Evolutionary conservation across 2,329 filamentous ascomycete genomes (phyloP).

Genomic region (Fusarium sp.): DNA sequence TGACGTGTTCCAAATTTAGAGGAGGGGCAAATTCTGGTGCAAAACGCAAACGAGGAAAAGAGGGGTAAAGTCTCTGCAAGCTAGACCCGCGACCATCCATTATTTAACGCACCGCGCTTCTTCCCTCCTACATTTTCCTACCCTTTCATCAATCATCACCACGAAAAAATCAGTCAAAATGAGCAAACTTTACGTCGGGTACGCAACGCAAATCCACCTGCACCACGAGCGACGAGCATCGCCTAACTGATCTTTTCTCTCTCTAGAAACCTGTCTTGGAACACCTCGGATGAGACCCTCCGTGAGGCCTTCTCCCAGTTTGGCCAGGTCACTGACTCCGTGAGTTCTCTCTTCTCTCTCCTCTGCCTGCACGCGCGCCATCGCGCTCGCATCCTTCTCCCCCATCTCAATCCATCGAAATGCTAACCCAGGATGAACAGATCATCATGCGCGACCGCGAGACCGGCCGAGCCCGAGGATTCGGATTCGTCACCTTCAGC

Average conservation of each 20-base stretch:
- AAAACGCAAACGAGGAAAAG: not conserved
- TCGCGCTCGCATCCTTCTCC: not conserved
- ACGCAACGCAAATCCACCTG: not conserved
- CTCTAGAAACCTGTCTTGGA: conserved; percentile 5
- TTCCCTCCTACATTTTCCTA: not conserved
- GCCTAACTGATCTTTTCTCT: not conserved
- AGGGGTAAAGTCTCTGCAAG: not conserved
- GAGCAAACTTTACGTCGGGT: not conserved
- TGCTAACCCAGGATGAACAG: not conserved
- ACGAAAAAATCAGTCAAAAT: not conserved
- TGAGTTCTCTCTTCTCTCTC: not conserved
- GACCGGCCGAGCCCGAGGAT: conserved; percentile 24
- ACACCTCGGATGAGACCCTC: not conserved
- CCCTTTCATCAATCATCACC: not conserved
- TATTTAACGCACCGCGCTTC: not conserved
- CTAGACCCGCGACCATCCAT: not conserved
- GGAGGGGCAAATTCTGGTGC: not conserved
- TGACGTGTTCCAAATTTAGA: not conserved
- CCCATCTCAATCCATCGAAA: too few species aligned
- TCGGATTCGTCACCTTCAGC: conserved; percentile 21
- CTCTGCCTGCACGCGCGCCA: not conserved
- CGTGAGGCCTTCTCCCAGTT: not conserved
- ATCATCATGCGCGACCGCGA: conserved; percentile 27
- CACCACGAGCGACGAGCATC: not conserved
- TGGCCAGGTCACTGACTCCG: not conserved